These are phyloP conservation scores for Nicotiana undulata DNA, from an alignment of 257 asterid species.

Conservation along the genomic window DNA sequence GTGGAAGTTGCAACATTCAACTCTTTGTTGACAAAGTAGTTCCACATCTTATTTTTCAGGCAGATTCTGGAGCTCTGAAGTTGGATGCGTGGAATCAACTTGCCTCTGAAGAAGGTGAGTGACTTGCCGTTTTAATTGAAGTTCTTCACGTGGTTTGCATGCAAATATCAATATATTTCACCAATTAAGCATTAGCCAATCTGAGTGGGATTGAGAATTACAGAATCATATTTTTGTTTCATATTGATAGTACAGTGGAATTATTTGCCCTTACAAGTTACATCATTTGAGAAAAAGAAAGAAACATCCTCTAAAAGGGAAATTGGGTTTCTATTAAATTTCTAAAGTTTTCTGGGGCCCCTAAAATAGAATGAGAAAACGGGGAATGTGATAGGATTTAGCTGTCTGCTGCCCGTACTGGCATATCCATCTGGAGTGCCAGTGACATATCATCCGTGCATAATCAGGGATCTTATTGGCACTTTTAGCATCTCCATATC, in stretches of 20 bases:
- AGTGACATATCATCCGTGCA: neutral
- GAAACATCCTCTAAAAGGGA: neutral
- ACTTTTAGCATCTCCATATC: neutral
- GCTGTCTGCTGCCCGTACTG: neutral
- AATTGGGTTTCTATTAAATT: neutral
- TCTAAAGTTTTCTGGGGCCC: neutral
- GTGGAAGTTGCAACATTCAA: neutral
- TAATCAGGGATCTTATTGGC: neutral
- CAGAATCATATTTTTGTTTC: neutral
- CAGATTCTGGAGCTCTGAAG: conserved; percentile 63
- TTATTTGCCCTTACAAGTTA: neutral
- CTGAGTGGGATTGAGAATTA: neutral
- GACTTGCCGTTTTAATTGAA: neutral
- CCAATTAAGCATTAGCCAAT: neutral
- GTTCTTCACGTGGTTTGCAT: neutral
- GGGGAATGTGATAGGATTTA: neutral
- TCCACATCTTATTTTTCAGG: conserved; percentile 36
- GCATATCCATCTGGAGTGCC: neutral
- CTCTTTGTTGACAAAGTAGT: neutral
- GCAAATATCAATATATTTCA: neutral
- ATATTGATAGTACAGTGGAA: neutral
- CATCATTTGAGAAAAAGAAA: neutral
- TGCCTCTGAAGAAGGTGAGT: conserved; percentile 82
- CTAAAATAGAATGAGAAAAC: neutral
- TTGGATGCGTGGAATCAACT: conserved; percentile 86